phyloP scores from a whole-genome alignment of 2,329 filamentous ascomycete species.

The Biscogniauxia mediterranea region DNA sequence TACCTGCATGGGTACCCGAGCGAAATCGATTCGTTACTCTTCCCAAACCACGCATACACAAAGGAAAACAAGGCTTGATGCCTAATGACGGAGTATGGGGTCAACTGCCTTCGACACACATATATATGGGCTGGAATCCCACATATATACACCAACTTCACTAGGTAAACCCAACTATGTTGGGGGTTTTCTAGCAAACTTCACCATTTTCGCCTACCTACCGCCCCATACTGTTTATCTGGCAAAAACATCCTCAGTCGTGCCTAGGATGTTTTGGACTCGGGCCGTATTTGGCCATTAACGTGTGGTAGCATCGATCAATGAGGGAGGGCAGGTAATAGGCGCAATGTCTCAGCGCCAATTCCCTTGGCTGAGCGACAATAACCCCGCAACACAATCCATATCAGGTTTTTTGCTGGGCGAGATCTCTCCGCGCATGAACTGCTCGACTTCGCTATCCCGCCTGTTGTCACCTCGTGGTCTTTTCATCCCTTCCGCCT shows the following conservation, averaged over 20 bases:
- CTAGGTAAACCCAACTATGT: not conserved
- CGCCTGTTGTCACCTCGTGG: not conserved
- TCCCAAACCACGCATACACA: not conserved
- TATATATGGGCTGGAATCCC: not conserved
- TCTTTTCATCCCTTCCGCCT: not conserved
- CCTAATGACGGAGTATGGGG: not conserved
- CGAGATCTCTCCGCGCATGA: constrained; percentile 67
- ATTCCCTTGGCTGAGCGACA: constrained; percentile 88
- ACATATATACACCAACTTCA: not conserved
- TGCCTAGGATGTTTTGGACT: not conserved
- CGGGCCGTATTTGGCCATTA: not conserved
- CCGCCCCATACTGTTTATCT: not conserved
- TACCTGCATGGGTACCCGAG: not conserved
- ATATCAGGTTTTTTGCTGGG: constrained; percentile 77
- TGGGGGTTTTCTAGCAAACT: not conserved
- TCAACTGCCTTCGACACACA: not conserved
- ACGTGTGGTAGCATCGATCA: not conserved
- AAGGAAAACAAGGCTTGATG: not conserved
- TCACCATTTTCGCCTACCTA: not conserved
- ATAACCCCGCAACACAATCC: constrained; percentile 83
- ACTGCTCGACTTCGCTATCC: constrained; percentile 67
- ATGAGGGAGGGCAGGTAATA: not conserved
- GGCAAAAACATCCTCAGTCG: not conserved
- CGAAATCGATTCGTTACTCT: not conserved
- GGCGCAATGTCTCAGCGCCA: constrained; percentile 60